Conservation (phyloP, 1,284 basidiomycete species). For the Leccinum pachyderme region DNA sequence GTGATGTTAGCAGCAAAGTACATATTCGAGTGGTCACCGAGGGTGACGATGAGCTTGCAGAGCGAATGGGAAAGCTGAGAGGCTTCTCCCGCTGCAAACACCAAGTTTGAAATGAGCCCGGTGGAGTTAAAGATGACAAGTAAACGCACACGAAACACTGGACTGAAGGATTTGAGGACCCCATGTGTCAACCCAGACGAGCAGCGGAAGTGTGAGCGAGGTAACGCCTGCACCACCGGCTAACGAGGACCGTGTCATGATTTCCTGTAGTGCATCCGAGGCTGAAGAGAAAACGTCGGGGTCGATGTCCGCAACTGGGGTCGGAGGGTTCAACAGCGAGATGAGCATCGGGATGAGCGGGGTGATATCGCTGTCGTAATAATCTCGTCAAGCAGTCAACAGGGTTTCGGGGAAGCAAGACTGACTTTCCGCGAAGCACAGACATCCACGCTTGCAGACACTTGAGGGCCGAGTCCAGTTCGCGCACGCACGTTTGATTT, state of each 20-base stretch:
- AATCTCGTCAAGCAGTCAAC: neutral
- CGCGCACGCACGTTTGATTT: constrained; percentile 28
- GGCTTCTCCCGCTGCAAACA: constrained; percentile 39
- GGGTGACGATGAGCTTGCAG: constrained; percentile 74
- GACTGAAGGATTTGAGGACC: constrained; percentile 54
- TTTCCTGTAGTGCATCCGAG: constrained; percentile 73
- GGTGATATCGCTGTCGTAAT: constrained; percentile 51
- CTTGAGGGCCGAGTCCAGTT: constrained; percentile 68
- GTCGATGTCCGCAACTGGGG: constrained; percentile 35
- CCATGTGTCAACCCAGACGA: constrained; percentile 66
- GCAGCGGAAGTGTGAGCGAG: constrained; percentile 77
- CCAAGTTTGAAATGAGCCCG: neutral
- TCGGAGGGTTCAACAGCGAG: constrained; percentile 51
- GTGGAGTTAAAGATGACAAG: neutral
- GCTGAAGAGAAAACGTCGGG: constrained; percentile 59
- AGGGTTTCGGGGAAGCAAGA: neutral
- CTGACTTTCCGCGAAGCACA: constrained; percentile 65
- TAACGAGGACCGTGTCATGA: constrained; percentile 71
- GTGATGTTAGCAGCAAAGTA: constrained; percentile 74
- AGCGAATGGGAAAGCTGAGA: constrained; percentile 63
- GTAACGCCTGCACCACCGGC: constrained; percentile 69
- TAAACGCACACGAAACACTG: constrained; percentile 41
- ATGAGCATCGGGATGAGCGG: constrained; percentile 63
- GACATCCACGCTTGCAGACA: constrained; percentile 83
- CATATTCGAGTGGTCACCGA: constrained; percentile 83